Evolutionary conservation across 2,329 filamentous ascomycete genomes (phyloP), one percentile per base, ranked within the genome.

Genomic region (Fusarium agapanthi): DNA sequence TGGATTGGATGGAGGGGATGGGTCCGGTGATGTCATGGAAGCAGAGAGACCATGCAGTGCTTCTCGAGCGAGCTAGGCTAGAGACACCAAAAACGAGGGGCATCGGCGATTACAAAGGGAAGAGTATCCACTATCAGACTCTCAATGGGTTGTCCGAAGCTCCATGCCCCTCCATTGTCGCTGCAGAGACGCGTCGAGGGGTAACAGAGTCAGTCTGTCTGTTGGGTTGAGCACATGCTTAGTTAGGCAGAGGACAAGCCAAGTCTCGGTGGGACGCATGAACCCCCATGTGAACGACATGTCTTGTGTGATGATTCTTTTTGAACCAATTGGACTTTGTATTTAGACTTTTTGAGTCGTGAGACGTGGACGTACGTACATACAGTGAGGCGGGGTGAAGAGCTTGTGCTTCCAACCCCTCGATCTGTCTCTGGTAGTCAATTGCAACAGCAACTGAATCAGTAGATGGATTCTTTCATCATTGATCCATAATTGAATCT

Each of bases 11-110:
- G 24, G 69, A 70, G 45, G 50, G 71, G 65, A 74, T 76, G 74
- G 72, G 73, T 70, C 65, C 67, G 44, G 75, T 77, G 75, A 77
- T 77, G 75, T 77, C 75, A 77, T 77, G 54, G 60, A 71, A 65
- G 44, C 30, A 45, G 24, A 35, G 40, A 32, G 45, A 32, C 30
- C 30, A 40, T 40, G 40, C 62, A 48, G 47, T 65, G 45, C 32
- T 44, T 24, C 32, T 44, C 34, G 24, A 63, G 15, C 34, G 34
- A 35, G 34, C 16, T 35, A 35, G 34, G 47, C 44, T 53, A 58
- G 35, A 51, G 35, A 45, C 35, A 24, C 8, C 28, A 26, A 28
- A 22, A 34, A 35, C 18, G 35, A 44, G 20, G 58, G 64, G 40
- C 69, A 72, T 72, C 69, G 69, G 53, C 69, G 68, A 74, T 74